Evolutionary conservation across 257 asterid genomes (phyloP).

Genomic region (Cordia subcordata): DNA sequence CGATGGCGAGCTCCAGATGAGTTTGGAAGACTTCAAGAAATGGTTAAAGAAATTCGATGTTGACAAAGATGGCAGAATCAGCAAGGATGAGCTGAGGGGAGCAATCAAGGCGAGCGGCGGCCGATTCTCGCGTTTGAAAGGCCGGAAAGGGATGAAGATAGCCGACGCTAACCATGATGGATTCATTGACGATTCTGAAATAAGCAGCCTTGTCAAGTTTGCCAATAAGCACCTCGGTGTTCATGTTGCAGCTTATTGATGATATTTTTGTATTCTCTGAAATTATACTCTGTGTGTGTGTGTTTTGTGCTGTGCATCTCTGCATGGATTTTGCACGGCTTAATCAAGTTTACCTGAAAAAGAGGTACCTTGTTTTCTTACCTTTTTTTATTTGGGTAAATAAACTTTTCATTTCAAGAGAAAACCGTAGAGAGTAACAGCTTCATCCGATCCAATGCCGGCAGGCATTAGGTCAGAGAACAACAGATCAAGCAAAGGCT

Average conservation of each 20-base stretch:
- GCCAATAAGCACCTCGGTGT: constrained; percentile 32
- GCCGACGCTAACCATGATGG: constrained; percentile 27
- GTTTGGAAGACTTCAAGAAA: constrained; percentile 23
- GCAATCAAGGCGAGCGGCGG: constrained; percentile 21
- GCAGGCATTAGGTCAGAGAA: too few relatives aligned
- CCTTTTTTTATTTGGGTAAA: too few relatives aligned
- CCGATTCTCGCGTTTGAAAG: constrained; percentile 21
- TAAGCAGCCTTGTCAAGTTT: constrained; percentile 24
- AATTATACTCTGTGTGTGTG: neutral
- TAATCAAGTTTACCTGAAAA: too few relatives aligned
- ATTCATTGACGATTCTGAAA: constrained; percentile 26
- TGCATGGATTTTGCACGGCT: too few relatives aligned
- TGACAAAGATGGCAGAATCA: constrained; percentile 23
- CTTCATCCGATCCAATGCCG: too few relatives aligned
- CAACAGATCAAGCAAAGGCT: too few relatives aligned
- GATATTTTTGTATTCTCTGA: neutral
- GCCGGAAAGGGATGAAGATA: constrained; percentile 19
- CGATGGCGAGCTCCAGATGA: constrained; percentile 15
- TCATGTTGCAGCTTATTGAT: constrained; percentile 1
- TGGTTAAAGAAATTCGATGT: constrained; percentile 31
- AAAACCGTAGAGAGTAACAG: too few relatives aligned
- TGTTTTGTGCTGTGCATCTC: too few relatives aligned
- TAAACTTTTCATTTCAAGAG: too few relatives aligned
- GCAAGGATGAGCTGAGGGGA: constrained; percentile 21
- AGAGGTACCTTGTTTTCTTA: too few relatives aligned